Conservation (phyloP, 2,329 filamentous ascomycete genomes). For the Trichoderma sp. region DNA sequence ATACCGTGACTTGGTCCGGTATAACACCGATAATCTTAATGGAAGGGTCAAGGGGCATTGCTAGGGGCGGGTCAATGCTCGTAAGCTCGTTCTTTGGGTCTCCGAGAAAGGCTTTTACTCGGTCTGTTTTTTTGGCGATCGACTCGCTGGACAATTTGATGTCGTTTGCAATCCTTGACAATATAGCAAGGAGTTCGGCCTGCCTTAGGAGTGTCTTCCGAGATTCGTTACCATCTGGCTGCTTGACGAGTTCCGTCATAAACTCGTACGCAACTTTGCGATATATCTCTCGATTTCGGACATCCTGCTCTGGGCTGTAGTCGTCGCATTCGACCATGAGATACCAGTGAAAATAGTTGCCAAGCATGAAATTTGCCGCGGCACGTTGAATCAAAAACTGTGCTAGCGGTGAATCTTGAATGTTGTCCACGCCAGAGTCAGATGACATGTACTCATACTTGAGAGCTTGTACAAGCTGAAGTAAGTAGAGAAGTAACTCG, state of each 20-base stretch:
- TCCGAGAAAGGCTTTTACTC: conserved; percentile 78
- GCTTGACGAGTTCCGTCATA: conserved; percentile 80
- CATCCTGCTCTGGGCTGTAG: conserved; percentile 70
- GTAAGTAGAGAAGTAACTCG: conserved; percentile 84
- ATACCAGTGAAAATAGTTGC: conserved; percentile 98
- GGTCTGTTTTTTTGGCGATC: conserved; percentile 77
- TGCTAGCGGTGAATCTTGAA: conserved; percentile 80
- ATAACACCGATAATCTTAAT: conserved; percentile 77
- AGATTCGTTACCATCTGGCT: conserved; percentile 68
- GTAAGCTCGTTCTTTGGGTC: conserved; percentile 90
- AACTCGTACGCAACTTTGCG: conserved; percentile 95
- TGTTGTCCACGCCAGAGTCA: conserved; percentile 55
- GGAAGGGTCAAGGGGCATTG: conserved; percentile 84
- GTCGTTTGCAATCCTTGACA: conserved; percentile 87
- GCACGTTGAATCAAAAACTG: conserved; percentile 87
- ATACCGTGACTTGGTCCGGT: conserved; percentile 84
- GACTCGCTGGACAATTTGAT: conserved; percentile 79
- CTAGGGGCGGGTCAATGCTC: conserved; percentile 80
- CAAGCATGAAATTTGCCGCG: conserved; percentile 82
- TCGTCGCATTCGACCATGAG: conserved; percentile 97
- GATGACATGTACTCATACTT: conserved; percentile 83
- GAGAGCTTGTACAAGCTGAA: conserved; percentile 93
- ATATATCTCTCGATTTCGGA: conserved; percentile 80
- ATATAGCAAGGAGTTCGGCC: conserved; percentile 82
- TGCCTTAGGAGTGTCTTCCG: conserved; percentile 80